Evolutionary conservation across 1,284 basidiomycete genomes (phyloP).

Genomic region (Tylopilus sp.): DNA sequence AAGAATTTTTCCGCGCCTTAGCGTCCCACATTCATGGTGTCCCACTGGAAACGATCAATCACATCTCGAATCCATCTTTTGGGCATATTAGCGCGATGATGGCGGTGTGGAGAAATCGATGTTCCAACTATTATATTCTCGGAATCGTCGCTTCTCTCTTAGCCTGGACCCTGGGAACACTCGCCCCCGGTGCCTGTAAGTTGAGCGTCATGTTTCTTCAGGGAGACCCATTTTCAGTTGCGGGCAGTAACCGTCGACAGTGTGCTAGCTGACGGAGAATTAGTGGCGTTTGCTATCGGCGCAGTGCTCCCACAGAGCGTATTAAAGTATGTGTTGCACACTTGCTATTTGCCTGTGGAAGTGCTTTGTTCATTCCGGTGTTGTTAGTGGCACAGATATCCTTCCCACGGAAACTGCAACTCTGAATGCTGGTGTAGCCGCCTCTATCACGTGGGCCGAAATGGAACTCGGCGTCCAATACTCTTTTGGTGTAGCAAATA

Average conservation of each 20-base stretch:
- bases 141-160: conserved; percentile 21
- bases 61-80: conserved; percentile 27
- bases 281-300: conserved; percentile 25
- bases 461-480: conserved; percentile 25
- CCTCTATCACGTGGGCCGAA: conserved; percentile 25
- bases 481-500: conserved; percentile 14
- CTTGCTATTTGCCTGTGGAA: no score
- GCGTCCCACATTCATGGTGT: conserved; percentile 17
- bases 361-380: background rate
- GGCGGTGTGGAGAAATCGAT: conserved; percentile 15
- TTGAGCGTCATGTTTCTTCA: background rate
- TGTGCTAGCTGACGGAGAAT: conserved; percentile 21
- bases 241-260: conserved; percentile 21
- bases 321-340: conserved; percentile 17
- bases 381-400: conserved; percentile 10
- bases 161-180: conserved; percentile 15
- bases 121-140: conserved; percentile 29
- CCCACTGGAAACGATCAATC: conserved; percentile 23
- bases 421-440: conserved; percentile 13
- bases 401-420: conserved; percentile 2
- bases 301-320: conserved; percentile 24
- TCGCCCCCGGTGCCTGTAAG: conserved; percentile 29
- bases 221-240: background rate
- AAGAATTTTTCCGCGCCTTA: conserved; percentile 30
- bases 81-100: conserved; percentile 15